Base-by-base conservation (phyloP, 73 alveolate genomes). In the Tetrahymena thermophila region DNA sequence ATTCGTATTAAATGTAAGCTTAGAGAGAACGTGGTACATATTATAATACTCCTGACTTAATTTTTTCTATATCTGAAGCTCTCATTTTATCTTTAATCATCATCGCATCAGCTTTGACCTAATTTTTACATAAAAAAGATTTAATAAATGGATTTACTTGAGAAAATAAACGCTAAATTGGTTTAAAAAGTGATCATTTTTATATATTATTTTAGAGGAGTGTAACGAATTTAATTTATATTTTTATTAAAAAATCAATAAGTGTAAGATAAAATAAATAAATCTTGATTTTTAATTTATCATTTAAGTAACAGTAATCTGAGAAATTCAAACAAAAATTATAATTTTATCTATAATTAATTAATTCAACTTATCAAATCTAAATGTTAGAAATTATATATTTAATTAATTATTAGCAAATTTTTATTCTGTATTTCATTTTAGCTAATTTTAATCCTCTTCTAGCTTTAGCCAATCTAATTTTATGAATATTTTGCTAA, bases 1-100 rank as follows among this genome's bases (percentile, higher is more conserved):
- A 96, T 85, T 98, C 98, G 11, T 97, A 95, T 94, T 98, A 99
- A 57, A 98, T 95, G 95, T 98, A 98, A 94, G 99, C 99, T 94
- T 98, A 96, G 37, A 98, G 96, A 19, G 99, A 99, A 50, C 99
- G 98, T 37, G 99, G 99, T 7, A 98, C 98, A 94, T 97, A 98
- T 84, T 98, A 96, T 93, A 97, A 96, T 93, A 98, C 96, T 94
- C 97, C 96, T 44, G 85, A 57, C 97, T 96, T 95, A 50, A 97
- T 98, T 94, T 94, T 96, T 43, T 95, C 98, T 31, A 97, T 94
- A 94, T 94, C 93, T 57, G 94, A 96, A 35, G 97, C 97, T 94
- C 97, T 96, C 96, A 97, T 97, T 95, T 96, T 97, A 93, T 97
- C 98, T 94, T 98, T 98, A 93, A 98, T 96, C 93, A 98, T 96